These are phyloP conservation scores for Capronia americana DNA, from an alignment of 2,329 filamentous ascomycete species.

Conservation along the genomic window DNA sequence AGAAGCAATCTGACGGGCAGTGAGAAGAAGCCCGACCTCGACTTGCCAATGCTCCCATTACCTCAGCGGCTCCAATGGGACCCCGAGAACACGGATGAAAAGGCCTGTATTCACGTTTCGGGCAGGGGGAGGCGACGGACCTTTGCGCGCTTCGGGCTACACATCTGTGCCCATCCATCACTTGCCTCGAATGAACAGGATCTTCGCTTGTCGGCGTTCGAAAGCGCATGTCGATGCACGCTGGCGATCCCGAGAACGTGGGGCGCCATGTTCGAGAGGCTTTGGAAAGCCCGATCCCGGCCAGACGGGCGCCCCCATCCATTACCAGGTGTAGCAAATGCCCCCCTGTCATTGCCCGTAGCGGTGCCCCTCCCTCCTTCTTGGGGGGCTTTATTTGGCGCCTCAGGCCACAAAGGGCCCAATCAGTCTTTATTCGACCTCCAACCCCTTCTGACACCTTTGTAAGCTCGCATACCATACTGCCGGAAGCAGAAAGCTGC, in stretches of 20 bases:
- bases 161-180: not conserved
- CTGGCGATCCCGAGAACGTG: not conserved
- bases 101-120: slow-evolving; percentile 9
- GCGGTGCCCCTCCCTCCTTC: not conserved
- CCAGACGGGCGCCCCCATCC: slow-evolving; percentile 1
- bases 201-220: not conserved
- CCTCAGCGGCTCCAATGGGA: slow-evolving; percentile 4
- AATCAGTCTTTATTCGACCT: slow-evolving; percentile 16
- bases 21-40: slow-evolving; percentile 19
- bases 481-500: slow-evolving; percentile 10
- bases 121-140: slow-evolving; percentile 12
- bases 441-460: slow-evolving; percentile 4
- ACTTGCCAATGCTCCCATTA: not conserved
- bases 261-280: not conserved
- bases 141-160: not conserved
- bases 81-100: not conserved
- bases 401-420: not conserved
- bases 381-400: slow-evolving; percentile 20
- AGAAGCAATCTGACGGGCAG: slow-evolving; percentile 3
- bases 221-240: not conserved
- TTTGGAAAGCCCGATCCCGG: slow-evolving; percentile 4
- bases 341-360: slow-evolving; percentile 2
- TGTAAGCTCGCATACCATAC: slow-evolving; percentile 16
- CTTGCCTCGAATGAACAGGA: slow-evolving; percentile 5
- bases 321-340: slow-evolving; percentile 8